Evolutionary conservation across 805 yeast species (phyloP), one percentile per base, ranked within the genome.

Genomic region (Candida wancherniae): DNA sequence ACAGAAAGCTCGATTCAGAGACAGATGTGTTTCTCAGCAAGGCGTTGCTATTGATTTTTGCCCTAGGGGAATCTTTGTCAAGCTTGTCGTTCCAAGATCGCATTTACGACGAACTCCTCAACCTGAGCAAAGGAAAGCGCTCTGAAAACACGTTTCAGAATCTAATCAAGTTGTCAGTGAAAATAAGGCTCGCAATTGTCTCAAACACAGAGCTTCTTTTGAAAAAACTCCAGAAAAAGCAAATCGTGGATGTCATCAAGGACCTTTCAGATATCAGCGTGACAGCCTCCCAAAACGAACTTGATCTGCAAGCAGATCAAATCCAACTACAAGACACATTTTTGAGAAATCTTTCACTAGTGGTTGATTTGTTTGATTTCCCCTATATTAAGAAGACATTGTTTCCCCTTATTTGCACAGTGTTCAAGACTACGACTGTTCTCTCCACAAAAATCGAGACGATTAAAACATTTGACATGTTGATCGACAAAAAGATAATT

Each of bases 361-460:
- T 73, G 19, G 47, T 72, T 3, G 67, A 58, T 6, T 62, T 70
- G 26, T 60, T 80, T 27, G 88, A 80, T 34, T 80, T 80, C 45
- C 69, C 86, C 8, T 72, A 78, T 12, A 68, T 87, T 34, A 86
- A 90, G 44, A 80, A 77, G 44, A 73, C 75, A 19, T 61, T 87
- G n/a, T 75, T 84, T 52, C 94, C 95, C 2, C 59, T 76, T 26
- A 63, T 86, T 11, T 73, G 85, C 26, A 71, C 69, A 26, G 70
- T 85, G 6, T 92, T 90, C 57, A 73, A 86, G 22, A 81, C 85
- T 26, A 92, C 98, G 1, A 84, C 88, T 0, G 76, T 92, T 17
- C 63, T 88, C 19, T 76, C 83, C 4, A 82, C 92, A 16, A 90
- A 92, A 48, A 62, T 81, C 11, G 68, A 75, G 10, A 74, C 92